phyloP scores from a whole-genome alignment of 2,329 filamentous ascomycete species.

The Lasiodiplodia citricola region DNA sequence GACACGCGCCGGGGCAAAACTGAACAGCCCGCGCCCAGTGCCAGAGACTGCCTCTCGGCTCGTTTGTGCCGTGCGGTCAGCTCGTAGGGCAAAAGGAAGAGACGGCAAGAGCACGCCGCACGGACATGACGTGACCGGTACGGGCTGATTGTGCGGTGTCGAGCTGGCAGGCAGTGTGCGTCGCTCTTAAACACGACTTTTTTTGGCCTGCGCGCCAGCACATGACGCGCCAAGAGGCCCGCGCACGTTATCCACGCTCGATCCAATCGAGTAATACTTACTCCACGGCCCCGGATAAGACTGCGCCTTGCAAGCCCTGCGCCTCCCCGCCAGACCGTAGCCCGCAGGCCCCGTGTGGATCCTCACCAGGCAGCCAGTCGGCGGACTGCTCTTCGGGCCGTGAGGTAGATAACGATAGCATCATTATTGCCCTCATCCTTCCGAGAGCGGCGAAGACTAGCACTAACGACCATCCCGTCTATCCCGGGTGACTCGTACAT shows the following conservation, averaged over 20 bases:
- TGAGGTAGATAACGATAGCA: neutral
- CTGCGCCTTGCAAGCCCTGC: constrained; percentile 9
- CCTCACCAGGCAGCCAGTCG: neutral
- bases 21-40: constrained; percentile 17
- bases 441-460: neutral
- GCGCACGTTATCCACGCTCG: constrained; percentile 17
- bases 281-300: constrained; percentile 17
- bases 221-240: constrained; percentile 6
- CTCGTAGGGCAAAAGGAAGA: neutral
- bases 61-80: constrained; percentile 20
- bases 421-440: neutral
- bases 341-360: neutral
- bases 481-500: neutral
- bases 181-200: no score
- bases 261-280: constrained; percentile 21
- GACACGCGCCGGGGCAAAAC: neutral
- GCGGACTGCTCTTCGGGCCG: neutral
- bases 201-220: neutral
- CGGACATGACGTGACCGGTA: constrained; percentile 2
- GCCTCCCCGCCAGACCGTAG: neutral
- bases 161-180: neutral
- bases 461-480: neutral
- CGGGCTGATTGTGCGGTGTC: constrained; percentile 11
- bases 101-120: neutral
- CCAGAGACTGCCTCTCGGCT: neutral